phyloP scores from a whole-genome alignment of 1,139 yeast genomes.

The Candida anutae region DNA sequence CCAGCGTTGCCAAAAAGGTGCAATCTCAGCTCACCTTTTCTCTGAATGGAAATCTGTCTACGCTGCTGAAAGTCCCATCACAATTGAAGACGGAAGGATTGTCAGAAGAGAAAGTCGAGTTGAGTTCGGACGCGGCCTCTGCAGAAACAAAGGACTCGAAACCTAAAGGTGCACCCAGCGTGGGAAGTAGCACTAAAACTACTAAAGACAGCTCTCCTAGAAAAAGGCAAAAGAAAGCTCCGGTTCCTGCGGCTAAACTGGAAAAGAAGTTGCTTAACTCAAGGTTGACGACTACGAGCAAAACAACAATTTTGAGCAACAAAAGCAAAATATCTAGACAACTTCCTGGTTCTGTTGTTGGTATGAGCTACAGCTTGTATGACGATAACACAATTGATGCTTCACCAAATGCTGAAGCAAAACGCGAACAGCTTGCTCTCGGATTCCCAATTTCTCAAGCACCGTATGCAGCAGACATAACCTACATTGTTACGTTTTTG shows the following conservation, averaged over 20 bases:
- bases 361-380: conserved; percentile 28
- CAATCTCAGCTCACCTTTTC: conserved; percentile 13
- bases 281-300: conserved; percentile 9
- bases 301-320: conserved; percentile 28
- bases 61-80: too few relatives aligned
- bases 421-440: conserved; percentile 15
- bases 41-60: background rate
- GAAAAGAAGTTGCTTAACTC: conserved; percentile 1
- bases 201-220: conserved; percentile 1
- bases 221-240: conserved; percentile 3
- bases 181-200: background rate
- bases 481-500: conserved; percentile 35
- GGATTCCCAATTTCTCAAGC: conserved; percentile 23
- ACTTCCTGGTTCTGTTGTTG: conserved; percentile 35
- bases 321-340: conserved; percentile 25
- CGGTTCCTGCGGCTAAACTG: background rate
- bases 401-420: conserved; percentile 12
- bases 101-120: background rate
- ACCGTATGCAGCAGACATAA: conserved; percentile 40
- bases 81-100: background rate
- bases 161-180: background rate
- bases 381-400: conserved; percentile 27
- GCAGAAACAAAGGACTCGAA: background rate
- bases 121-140: background rate
- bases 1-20: conserved; percentile 13